Percentiles rank a stretch among this genome's conserved stretches.
phyloP scores from a whole-genome alignment of 2,329 filamentous ascomycete species.

The Ploettnerulaceae sp. region DNA sequence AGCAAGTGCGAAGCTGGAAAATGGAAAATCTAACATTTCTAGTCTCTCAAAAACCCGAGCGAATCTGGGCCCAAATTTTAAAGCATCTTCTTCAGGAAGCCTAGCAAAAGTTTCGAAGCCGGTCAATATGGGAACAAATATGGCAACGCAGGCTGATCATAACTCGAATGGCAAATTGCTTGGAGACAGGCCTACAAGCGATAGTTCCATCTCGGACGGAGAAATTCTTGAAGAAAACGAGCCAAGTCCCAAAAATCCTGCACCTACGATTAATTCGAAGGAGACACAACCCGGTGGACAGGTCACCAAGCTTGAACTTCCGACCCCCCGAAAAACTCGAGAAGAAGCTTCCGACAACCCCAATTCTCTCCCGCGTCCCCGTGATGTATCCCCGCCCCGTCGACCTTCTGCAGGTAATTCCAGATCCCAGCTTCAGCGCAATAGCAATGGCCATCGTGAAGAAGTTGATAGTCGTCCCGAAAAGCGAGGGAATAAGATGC shows the following conservation, averaged over 20 bases:
- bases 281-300: slow-evolving; percentile 16
- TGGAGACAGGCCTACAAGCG: slow-evolving; percentile 19
- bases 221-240: slow-evolving; percentile 32
- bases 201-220: slow-evolving; percentile 31
- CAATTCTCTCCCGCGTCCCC: neutral
- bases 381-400: slow-evolving; percentile 21
- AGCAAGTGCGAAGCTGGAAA: slow-evolving; percentile 17
- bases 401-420: slow-evolving; percentile 16
- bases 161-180: slow-evolving; percentile 9
- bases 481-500: slow-evolving; percentile 1
- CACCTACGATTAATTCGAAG: slow-evolving; percentile 19
- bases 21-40: slow-evolving; percentile 7
- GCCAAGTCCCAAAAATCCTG: slow-evolving; percentile 14
- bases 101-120: slow-evolving; percentile 19
- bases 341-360: slow-evolving; percentile 14
- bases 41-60: slow-evolving; percentile 9
- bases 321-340: slow-evolving; percentile 12
- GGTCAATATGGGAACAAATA: slow-evolving; percentile 7
- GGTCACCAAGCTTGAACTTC: slow-evolving; percentile 17
- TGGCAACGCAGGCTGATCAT: slow-evolving; percentile 13
- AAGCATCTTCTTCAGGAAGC: slow-evolving; percentile 24
- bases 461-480: slow-evolving; percentile 21
- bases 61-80: slow-evolving; percentile 15
- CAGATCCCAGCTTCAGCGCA: slow-evolving; percentile 14
- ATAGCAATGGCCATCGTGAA: slow-evolving; percentile 23